These are phyloP conservation scores for Fusarium citri DNA, from an alignment of 2,329 filamentous ascomycete species.

Conservation along the genomic window DNA sequence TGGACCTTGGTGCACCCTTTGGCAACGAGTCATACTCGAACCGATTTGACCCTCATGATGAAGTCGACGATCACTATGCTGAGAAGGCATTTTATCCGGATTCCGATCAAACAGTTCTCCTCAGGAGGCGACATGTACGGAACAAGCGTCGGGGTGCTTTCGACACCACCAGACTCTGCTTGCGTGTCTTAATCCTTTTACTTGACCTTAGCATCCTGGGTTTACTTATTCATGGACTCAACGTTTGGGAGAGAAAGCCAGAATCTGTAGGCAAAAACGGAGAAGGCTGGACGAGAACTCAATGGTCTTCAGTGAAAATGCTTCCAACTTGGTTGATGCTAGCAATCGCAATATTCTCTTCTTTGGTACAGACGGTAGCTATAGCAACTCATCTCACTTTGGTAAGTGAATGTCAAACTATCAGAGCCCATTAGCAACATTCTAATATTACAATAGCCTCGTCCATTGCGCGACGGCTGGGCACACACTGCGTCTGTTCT, in stretches of 20 bases:
- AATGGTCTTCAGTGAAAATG: slow-evolving; percentile 15
- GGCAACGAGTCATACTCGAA: slow-evolving; percentile 19
- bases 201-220: slow-evolving; percentile 10
- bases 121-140: slow-evolving; percentile 1
- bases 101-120: not conserved
- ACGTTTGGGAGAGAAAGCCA: slow-evolving; percentile 6
- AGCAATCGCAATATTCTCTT: not conserved
- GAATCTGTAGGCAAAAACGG: slow-evolving; percentile 13
- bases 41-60: slow-evolving; percentile 15
- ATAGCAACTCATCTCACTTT: not conserved
- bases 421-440: fast-evolving
- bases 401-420: not conserved
- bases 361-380: not conserved
- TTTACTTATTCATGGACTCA: not conserved
- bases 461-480: not conserved
- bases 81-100: not conserved
- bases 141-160: not conserved
- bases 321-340: slow-evolving; percentile 19
- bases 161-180: not conserved
- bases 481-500: not conserved
- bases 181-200: not conserved
- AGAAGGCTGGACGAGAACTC: slow-evolving; percentile 10
- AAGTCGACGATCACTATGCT: not conserved
- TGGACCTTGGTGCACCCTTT: slow-evolving; percentile 8
- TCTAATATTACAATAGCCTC: not conserved